phyloP scores from a whole-genome alignment of 2,329 filamentous ascomycete genomes.

The Ciborinia camelliae region DNA sequence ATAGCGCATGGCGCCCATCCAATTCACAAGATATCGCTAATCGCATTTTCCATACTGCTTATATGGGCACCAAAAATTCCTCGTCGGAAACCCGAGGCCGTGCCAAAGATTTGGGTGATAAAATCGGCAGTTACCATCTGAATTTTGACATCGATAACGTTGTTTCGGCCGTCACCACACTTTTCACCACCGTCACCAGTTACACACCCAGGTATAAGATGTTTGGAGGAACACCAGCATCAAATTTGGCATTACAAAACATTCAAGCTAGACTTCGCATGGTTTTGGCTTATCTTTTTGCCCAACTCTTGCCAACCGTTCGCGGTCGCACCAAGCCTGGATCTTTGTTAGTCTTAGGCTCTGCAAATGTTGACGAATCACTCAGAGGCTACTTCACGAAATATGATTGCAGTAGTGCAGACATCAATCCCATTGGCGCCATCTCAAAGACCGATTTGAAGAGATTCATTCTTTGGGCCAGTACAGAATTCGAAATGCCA shows the following conservation, averaged over 20 bases:
- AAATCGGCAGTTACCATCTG: conserved; percentile 69
- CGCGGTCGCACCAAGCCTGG: conserved; percentile 48
- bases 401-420: conserved; percentile 38
- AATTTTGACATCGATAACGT: conserved; percentile 53
- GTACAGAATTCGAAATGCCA: conserved; percentile 56
- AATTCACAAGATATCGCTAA: conserved; percentile 54
- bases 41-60: conserved; percentile 55
- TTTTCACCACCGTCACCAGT: conserved; percentile 55
- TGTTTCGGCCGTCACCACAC: conserved; percentile 24
- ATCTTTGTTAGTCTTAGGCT: conserved; percentile 63
- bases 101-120: conserved; percentile 56
- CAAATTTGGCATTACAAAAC: conserved; percentile 60
- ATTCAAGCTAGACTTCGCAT: conserved; percentile 62
- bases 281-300: conserved; percentile 60
- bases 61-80: conserved; percentile 19
- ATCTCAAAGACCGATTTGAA: conserved; percentile 66
- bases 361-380: conserved; percentile 60
- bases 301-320: conserved; percentile 58
- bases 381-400: conserved; percentile 63
- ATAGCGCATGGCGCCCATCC: conserved; percentile 41
- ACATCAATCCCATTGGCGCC: conserved; percentile 60
- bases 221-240: conserved; percentile 49
- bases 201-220: conserved; percentile 60
- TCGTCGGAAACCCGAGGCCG: conserved; percentile 57
- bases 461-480: conserved; percentile 65